These are phyloP conservation scores for Theobroma cacao DNA, from an alignment of 345 rosid species.

Conservation along the genomic window DNA sequence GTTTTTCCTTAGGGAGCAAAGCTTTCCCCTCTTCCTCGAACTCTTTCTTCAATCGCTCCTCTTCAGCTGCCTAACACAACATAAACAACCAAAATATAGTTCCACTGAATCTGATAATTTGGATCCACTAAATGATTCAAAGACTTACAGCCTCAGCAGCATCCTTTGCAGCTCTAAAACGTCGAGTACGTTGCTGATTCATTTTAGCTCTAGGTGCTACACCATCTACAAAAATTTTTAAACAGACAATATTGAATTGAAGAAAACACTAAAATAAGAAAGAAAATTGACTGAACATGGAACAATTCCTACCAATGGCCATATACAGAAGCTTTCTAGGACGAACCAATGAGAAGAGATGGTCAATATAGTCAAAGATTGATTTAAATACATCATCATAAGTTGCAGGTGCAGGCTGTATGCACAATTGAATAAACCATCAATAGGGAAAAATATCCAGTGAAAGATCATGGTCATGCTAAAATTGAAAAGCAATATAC, in stretches of 20 bases:
- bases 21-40: constrained; percentile 65
- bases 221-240: constrained; percentile 59
- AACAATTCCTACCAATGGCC: constrained; percentile 75
- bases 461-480: neutral
- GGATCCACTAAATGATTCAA: constrained; percentile 5
- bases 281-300: constrained; percentile 8
- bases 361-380: constrained; percentile 90
- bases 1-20: constrained; percentile 65
- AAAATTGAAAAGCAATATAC: neutral
- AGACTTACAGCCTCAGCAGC: constrained; percentile 84
- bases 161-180: constrained; percentile 96
- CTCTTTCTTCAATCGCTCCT: constrained; percentile 77
- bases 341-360: constrained; percentile 80
- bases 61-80: constrained; percentile 77
- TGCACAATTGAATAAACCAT: constrained; percentile 12
- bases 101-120: constrained; percentile 6
- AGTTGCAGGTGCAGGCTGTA: constrained; percentile 91
- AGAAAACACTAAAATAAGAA: neutral
- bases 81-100: constrained; percentile 8
- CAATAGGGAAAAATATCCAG: neutral
- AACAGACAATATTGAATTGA: constrained; percentile 8
- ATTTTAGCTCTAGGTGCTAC: constrained; percentile 99
- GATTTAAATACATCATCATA: constrained; percentile 87
- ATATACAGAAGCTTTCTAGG: constrained; percentile 93
- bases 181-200: constrained; percentile 96